Evolutionary conservation across 495 filamentous ascomycete species (phyloP).

Genomic region (Xylaria venustula): DNA sequence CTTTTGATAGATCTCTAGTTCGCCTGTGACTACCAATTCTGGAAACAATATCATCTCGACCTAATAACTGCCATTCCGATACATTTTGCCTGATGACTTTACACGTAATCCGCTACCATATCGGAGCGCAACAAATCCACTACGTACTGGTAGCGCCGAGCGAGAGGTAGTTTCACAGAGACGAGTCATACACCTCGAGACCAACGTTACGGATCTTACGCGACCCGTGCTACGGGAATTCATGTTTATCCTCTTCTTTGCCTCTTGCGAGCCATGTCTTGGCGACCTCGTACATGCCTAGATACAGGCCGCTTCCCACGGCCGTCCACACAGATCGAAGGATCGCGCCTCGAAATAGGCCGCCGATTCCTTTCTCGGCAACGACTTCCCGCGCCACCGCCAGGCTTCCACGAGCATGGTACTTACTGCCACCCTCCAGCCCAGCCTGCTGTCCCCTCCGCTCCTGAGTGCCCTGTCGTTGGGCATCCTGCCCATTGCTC

Average conservation of each 20-base stretch:
- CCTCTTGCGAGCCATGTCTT: slow-evolving; percentile 64
- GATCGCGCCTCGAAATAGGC: slow-evolving; percentile 74
- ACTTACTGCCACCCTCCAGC: background rate
- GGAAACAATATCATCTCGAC: background rate
- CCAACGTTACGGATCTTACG: no score
- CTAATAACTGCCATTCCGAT: background rate
- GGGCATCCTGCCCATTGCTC: slow-evolving; percentile 16
- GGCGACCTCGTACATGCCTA: slow-evolving; percentile 81
- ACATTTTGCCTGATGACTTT: background rate
- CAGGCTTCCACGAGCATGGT: slow-evolving; percentile 35
- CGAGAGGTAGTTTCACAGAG: background rate
- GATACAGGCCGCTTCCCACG: slow-evolving; percentile 76
- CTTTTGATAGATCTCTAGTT: background rate
- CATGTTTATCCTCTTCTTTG: slow-evolving; percentile 20
- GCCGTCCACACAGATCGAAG: slow-evolving; percentile 80
- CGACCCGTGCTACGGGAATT: background rate
- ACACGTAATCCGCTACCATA: no score
- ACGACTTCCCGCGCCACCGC: slow-evolving; percentile 62
- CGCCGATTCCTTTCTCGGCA: slow-evolving; percentile 61
- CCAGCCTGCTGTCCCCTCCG: slow-evolving; percentile 24
- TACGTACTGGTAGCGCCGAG: background rate
- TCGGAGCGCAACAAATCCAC: no score
- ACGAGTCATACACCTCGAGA: background rate
- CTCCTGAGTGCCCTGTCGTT: slow-evolving; percentile 21
- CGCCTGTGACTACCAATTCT: background rate